These are phyloP conservation scores for Lenzites betulinus DNA, from an alignment of 768 basidiomycete genomes.

Conservation along the genomic window DNA sequence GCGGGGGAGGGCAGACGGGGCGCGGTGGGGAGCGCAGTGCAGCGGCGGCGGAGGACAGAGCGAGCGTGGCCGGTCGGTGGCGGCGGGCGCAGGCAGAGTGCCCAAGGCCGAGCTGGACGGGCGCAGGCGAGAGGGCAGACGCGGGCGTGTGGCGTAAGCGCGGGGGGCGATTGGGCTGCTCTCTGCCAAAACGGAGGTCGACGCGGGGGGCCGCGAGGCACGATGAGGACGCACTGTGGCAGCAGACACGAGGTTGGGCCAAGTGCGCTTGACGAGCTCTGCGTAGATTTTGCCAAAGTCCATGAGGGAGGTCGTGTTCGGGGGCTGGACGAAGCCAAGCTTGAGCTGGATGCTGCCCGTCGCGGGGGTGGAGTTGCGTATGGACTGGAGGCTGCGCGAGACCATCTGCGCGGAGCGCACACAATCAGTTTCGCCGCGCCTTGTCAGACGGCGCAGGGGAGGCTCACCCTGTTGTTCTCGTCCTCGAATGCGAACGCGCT, in stretches of 20 bases:
- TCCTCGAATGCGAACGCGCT: conserved; percentile 58
- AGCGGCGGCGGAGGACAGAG: no score
- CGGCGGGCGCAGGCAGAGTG: no score
- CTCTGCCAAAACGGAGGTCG: no score
- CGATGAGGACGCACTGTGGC: conserved; percentile 68
- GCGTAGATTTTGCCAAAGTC: conserved; percentile 61
- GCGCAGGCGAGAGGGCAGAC: no score
- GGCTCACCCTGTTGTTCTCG: conserved; percentile 65
- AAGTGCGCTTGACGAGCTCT: conserved; percentile 63
- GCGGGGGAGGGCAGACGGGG: no score
- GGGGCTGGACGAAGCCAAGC: conserved; percentile 55
- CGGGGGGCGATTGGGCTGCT: no score
- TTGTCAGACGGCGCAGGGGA: background rate
- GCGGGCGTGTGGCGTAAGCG: no score
- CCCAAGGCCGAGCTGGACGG: no score
- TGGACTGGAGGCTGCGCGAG: conserved; percentile 47
- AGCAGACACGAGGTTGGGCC: conserved; percentile 69
- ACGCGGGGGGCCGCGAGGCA: no score
- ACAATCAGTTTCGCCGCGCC: conserved; percentile 28
- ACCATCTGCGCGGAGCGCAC: conserved; percentile 46
- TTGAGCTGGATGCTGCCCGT: conserved; percentile 61
- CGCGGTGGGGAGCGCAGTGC: no score
- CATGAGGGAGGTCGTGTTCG: conserved; percentile 45
- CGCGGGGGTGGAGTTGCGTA: conserved; percentile 47
- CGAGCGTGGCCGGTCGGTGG: no score